These are phyloP conservation scores for Penicillium capsulatum DNA, from an alignment of 2,329 filamentous ascomycete species.

Conservation along the genomic window DNA sequence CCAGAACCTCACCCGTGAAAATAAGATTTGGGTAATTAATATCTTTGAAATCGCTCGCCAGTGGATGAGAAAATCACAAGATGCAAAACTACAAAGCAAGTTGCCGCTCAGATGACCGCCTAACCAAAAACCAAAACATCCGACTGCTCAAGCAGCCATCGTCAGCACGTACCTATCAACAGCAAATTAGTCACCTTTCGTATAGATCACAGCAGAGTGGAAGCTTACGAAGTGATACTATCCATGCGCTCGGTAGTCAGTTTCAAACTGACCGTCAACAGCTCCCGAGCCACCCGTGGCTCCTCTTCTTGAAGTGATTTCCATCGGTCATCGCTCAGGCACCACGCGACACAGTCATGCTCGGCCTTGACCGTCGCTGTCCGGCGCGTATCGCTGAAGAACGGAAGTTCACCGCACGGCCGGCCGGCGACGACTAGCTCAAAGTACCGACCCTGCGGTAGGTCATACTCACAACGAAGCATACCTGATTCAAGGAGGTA, in stretches of 20 bases:
- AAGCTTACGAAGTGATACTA: constrained; percentile 56
- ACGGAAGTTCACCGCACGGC: constrained; percentile 91
- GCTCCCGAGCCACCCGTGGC: constrained; percentile 73
- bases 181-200: constrained; percentile 4
- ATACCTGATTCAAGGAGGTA: constrained; percentile 89
- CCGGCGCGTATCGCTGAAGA: constrained; percentile 84
- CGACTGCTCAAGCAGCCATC: constrained; percentile 27
- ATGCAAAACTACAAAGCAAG: too few relatives aligned
- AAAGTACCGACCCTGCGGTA: constrained; percentile 82
- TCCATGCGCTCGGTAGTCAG: constrained; percentile 91
- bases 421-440: constrained; percentile 93
- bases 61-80: too few relatives aligned
- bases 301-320: constrained; percentile 65
- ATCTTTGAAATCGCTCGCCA: too few relatives aligned
- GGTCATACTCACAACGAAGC: constrained; percentile 80
- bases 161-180: constrained; percentile 30
- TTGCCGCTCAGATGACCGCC: too few relatives aligned
- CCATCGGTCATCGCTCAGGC: constrained; percentile 70
- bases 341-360: constrained; percentile 76
- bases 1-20: too few relatives aligned
- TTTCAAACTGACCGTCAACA: constrained; percentile 84
- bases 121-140: too few relatives aligned
- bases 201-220: constrained; percentile 2
- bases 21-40: too few relatives aligned
- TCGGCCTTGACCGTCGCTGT: constrained; percentile 86